Base-by-base conservation (phyloP, 106 monocot genomes). In the Dendrobium officinale region DNA sequence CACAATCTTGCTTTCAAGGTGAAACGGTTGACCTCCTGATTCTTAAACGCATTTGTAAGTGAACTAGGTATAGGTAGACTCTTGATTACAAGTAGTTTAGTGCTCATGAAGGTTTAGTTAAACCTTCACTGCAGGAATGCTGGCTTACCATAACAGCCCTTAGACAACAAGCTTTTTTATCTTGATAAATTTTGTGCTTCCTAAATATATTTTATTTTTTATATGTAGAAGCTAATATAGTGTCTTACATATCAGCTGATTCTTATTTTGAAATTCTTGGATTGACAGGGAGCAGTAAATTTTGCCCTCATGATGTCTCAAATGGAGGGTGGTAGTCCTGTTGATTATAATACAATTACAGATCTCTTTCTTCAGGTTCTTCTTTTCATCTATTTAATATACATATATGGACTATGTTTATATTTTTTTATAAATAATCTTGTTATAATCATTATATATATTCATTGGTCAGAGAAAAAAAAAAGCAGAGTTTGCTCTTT, bases 321-420 rank as follows among this genome's bases (percentile, higher is more conserved):
- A 92, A 98, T 98, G 97, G 94, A 98, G 76, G 97, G 97, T 55
- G 97, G 97, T 5, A 94, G 92, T 77, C 97, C 97, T 55, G 82
- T 98, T 80, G 97, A 98, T 88, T 98, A 98, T 80, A 98, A 98
- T 80, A 98, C 97, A 61, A 98, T 98, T 42, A 98, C 97, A 29
- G 97, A 98, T 82, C 88, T 98, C 3, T 98, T 98, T 85, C 94
- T 98, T 75, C 97, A 98, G 97, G 97, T 54, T 54, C 54, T 40
- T 13, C 24, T 5, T 22, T n/a, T 79, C 55, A 44, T 33, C 47
- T 16, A 29, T 54, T n/a, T 64, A 22, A 16, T 11, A 40, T 41
- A 22, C 42, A 55, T 22, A 45, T 77, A n/a, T 55, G n/a, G 43
- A 3, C 37, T 37, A 37, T 2, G 37, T 0, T 74, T 19, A 2